Evolutionary conservation across 495 filamentous ascomycete genomes (phyloP).

Genomic region (Emericellopsis terricola): DNA sequence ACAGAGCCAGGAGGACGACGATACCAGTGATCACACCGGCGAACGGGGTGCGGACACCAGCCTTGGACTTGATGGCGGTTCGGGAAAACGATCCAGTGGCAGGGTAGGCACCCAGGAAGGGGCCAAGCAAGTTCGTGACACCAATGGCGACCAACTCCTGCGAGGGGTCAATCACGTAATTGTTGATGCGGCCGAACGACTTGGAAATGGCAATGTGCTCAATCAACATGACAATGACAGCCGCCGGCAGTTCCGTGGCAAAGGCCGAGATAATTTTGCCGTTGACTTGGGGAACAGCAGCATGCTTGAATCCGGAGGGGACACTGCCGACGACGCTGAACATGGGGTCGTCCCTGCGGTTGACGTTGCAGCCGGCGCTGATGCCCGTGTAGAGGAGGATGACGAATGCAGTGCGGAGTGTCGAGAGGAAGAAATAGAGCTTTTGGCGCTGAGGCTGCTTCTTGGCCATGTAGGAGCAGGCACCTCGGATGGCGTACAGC

Average conservation of each 20-base stretch:
- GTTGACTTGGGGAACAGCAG: slow-evolving; percentile 17
- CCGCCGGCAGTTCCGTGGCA: slow-evolving; percentile 15
- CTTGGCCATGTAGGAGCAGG: slow-evolving; percentile 22
- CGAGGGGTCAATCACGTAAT: slow-evolving; percentile 35
- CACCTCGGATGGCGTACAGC: slow-evolving; percentile 29
- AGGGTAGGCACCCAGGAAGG: slow-evolving; percentile 33
- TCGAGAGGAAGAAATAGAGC: slow-evolving; percentile 24
- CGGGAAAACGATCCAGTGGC: slow-evolving; percentile 35
- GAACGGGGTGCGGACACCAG: slow-evolving; percentile 31
- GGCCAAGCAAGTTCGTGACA: slow-evolving; percentile 31
- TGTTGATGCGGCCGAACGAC: slow-evolving; percentile 33
- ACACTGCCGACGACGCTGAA: slow-evolving; percentile 24
- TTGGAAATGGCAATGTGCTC: slow-evolving; percentile 38
- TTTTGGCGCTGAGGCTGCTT: slow-evolving; percentile 18
- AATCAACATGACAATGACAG: slow-evolving; percentile 31
- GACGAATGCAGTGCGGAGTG: slow-evolving; percentile 25
- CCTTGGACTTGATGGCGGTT: slow-evolving; percentile 30
- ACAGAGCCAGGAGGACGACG: slow-evolving; percentile 31
- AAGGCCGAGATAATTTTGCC: slow-evolving; percentile 15
- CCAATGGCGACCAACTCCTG: slow-evolving; percentile 36
- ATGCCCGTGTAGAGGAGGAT: slow-evolving; percentile 25
- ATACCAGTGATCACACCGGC: slow-evolving; percentile 33
- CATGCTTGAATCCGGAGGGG: slow-evolving; percentile 26
- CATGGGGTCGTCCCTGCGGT: slow-evolving; percentile 11
- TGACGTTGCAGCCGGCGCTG: slow-evolving; percentile 15